A percentile compares a stretch with the other conserved stretches of the same genome.
Evolutionary conservation across 495 filamentous ascomycete species (phyloP).

Genomic region (Eremomyces bilateralis): DNA sequence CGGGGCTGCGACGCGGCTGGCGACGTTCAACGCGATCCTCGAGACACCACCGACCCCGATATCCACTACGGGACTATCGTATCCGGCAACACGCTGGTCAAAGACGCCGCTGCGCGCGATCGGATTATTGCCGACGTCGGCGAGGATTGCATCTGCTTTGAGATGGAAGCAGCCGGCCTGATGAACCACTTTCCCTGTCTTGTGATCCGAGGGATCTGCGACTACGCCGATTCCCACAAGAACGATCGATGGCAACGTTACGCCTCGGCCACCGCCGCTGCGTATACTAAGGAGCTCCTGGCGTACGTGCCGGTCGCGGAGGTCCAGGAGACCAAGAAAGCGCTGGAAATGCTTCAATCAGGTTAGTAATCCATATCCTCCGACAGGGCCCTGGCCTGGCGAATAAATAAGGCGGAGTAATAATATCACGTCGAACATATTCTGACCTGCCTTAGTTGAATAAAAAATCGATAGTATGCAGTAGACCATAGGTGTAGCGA

Average conservation of each 20-base stretch:
- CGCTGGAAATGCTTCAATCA: too few species aligned
- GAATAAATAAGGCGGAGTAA: too few species aligned
- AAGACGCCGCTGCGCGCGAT: background rate
- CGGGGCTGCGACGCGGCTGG: background rate
- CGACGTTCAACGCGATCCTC: background rate
- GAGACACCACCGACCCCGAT: background rate
- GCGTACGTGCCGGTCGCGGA: background rate
- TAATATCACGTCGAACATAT: too few species aligned
- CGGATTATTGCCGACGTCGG: background rate
- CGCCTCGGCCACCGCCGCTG: constrained; percentile 11
- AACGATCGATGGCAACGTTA: constrained; percentile 12
- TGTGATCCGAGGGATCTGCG: constrained; percentile 14
- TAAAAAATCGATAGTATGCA: too few species aligned
- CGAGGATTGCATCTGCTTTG: too few species aligned
- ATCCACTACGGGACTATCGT: constrained; percentile 1
- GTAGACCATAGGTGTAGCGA: too few species aligned
- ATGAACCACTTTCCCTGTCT: too few species aligned
- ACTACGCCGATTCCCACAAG: constrained; percentile 20
- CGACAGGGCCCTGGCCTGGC: too few species aligned
- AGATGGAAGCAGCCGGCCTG: too few species aligned
- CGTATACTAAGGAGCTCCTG: constrained; percentile 9
- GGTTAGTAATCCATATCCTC: too few species aligned
- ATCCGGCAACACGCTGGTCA: background rate
- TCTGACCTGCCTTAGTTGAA: too few species aligned
- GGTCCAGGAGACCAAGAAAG: background rate